Base-by-base conservation (phyloP, 2,329 filamentous ascomycete species). In the Microascus cirrosus region DNA sequence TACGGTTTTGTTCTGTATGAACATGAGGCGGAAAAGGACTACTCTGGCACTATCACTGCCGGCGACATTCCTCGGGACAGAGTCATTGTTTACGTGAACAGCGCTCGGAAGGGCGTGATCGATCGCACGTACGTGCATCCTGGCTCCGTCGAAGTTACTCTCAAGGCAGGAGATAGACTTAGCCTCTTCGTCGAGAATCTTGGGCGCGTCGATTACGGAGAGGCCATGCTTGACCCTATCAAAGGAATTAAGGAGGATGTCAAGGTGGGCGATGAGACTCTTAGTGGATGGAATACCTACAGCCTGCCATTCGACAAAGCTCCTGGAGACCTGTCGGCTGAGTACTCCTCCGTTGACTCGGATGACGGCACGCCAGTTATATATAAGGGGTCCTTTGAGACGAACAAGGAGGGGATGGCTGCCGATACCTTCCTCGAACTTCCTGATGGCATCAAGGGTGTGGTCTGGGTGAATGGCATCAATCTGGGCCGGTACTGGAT, bases 161-260 rank as follows among this genome's bases (percentile, higher is more conserved):
- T 80, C 8, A 61, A 65, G 20, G 61, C 63, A 1, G 74, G 73
- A 6, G 75, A 77, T 60, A 68, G 62, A 25, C 60, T 79, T 5
- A 67, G 71, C 58, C 68, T 79, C 0, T 63, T 79, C 3, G 71
- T 78, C 1, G 77, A 80, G 64, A 80, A 79, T 55, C 68, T 80
- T n/a, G 77, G 77, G 1, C 70, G 77, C 2, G 74, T 78, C 1
- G 73, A 79, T 60, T 77, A 75, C 60, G 70, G 70, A 54, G 70
- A 71, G 2, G 63, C 66, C 5, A 67, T 77, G 11, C 66, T 66
- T 6, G 75, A 80, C 36, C 77, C 72, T 25, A 67, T 66, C 24
- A 79, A 79, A 61, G 77, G 77, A 1, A 72, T 80, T 18, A 61
- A 69, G 6, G 72, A 71, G 1, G 66, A 77, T 55, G 73, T 79